A percentile compares a stretch with the other conserved stretches of the same genome.
Evolutionary conservation across 345 rosid genomes (phyloP).

Genomic region (Acer saccharum): DNA sequence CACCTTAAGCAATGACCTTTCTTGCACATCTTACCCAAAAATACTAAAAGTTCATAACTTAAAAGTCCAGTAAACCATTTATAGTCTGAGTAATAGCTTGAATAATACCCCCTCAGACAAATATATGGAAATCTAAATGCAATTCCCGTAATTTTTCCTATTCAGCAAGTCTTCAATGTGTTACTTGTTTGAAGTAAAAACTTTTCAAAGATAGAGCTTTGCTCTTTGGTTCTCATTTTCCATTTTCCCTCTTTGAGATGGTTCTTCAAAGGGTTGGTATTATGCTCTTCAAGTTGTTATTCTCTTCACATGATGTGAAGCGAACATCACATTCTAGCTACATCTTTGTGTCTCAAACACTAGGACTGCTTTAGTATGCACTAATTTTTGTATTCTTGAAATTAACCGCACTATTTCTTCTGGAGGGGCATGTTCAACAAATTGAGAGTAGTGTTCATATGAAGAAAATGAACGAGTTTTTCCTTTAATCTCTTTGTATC

Average conservation of each 20-base stretch:
- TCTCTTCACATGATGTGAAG: not conserved
- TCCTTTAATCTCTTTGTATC: not conserved
- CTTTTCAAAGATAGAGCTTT: not conserved
- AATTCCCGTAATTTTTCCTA: not conserved
- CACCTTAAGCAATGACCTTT: not conserved
- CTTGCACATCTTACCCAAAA: not conserved
- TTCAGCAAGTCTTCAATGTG: not conserved
- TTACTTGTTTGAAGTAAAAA: not conserved
- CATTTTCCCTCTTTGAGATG: not conserved
- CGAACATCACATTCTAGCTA: not conserved
- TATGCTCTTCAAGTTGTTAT: not conserved
- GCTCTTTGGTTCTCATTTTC: not conserved
- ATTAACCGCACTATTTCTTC: not conserved
- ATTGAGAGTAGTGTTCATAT: not conserved
- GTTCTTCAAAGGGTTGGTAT: not conserved
- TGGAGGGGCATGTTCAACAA: not conserved
- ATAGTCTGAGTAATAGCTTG: not conserved
- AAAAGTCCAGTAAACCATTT: not conserved
- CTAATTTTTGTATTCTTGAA: not conserved
- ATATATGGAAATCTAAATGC: not conserved
- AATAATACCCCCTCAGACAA: not conserved
- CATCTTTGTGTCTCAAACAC: not conserved
- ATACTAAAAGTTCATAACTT: not conserved
- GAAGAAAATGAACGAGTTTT: slow-evolving; percentile 19
- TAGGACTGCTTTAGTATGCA: not conserved